Evolutionary conservation across 2,329 filamentous ascomycete genomes (phyloP).

Genomic region (Botrytis byssoidea): DNA sequence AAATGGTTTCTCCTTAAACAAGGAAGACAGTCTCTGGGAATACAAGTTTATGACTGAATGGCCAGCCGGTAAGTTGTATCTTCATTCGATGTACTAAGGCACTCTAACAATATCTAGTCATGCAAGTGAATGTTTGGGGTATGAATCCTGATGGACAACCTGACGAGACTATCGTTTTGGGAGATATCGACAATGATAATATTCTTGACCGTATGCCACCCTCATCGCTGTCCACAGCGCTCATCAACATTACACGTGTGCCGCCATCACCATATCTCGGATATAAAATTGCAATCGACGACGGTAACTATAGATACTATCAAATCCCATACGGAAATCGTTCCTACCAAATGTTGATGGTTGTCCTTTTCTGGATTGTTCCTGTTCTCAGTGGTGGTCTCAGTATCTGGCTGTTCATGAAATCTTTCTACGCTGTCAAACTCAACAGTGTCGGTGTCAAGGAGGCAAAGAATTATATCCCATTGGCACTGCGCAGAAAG

Average conservation of each 20-base stretch:
- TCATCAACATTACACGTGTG: constrained; percentile 57
- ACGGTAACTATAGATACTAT: constrained; percentile 51
- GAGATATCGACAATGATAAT: constrained; percentile 60
- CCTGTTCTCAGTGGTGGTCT: constrained; percentile 51
- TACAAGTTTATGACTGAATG: constrained; percentile 63
- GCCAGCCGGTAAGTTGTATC: constrained; percentile 46
- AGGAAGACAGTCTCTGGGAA: constrained; percentile 51
- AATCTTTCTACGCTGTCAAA: constrained; percentile 54
- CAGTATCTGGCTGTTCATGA: constrained; percentile 56
- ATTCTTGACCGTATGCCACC: constrained; percentile 62
- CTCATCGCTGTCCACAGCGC: constrained; percentile 52
- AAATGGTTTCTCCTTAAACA: constrained; percentile 51
- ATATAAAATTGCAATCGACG: constrained; percentile 55
- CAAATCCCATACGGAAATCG: constrained; percentile 54
- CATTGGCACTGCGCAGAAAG: constrained; percentile 40
- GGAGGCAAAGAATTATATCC: constrained; percentile 47
- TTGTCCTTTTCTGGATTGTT: constrained; percentile 52
- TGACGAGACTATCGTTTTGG: constrained; percentile 57
- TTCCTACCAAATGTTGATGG: constrained; percentile 53
- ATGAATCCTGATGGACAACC: constrained; percentile 62
- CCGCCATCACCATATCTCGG: constrained; percentile 55
- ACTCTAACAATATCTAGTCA: constrained; percentile 16
- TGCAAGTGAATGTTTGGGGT: constrained; percentile 66
- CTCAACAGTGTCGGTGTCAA: constrained; percentile 58
- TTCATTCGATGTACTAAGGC: no score